Evolutionary conservation across 345 rosid genomes (phyloP).

Genomic region (Rhodamnia argentea): DNA sequence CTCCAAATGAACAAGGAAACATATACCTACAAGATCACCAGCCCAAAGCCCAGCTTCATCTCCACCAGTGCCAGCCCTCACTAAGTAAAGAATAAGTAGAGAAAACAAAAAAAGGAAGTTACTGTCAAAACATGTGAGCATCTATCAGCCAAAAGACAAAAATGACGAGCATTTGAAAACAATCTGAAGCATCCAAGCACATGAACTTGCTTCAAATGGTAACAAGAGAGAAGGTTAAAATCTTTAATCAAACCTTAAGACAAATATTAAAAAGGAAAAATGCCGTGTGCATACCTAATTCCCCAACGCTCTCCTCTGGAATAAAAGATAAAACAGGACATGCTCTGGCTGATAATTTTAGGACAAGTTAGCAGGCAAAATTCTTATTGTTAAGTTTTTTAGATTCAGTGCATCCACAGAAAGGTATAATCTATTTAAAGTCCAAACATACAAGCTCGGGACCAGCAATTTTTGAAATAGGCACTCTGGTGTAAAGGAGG

Average conservation of each 20-base stretch:
- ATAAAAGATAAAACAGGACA: neutral
- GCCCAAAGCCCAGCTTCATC: slow-evolving; percentile 99
- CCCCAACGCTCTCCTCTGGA: neutral
- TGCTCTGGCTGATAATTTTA: neutral
- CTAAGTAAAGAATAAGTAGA: slow-evolving; percentile 26
- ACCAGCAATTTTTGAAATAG: neutral
- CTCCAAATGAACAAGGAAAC: slow-evolving; percentile 38
- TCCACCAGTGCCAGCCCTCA: slow-evolving; percentile 99
- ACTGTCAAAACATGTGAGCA: neutral
- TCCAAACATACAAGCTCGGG: neutral
- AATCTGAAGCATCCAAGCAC: neutral
- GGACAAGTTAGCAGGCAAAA: neutral
- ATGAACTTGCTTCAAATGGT: neutral
- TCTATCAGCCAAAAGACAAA: neutral
- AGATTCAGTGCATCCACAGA: neutral
- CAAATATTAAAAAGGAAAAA: neutral
- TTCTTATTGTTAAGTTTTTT: neutral
- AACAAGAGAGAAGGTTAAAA: neutral
- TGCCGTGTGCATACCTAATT: neutral
- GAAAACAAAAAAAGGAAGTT: neutral
- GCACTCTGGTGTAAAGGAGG: neutral
- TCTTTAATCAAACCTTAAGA: neutral
- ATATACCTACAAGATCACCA: slow-evolving; percentile 99
- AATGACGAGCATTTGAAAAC: neutral
- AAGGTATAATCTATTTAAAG: neutral